These are phyloP conservation scores for Heritiera fomes DNA, from an alignment of 345 rosid species.

Conservation along the genomic window DNA sequence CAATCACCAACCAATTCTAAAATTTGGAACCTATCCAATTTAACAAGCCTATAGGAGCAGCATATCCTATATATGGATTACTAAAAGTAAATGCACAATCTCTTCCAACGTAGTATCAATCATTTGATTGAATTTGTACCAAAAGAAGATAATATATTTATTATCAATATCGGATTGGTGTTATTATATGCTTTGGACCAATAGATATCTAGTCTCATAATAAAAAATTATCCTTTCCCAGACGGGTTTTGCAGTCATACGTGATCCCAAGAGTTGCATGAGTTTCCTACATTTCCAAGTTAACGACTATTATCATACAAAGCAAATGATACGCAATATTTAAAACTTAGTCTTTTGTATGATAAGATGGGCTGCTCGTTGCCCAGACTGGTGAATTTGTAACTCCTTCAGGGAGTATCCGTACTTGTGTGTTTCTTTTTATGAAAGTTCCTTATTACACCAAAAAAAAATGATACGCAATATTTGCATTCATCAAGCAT, in stretches of 20 bases:
- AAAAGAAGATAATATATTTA: background rate
- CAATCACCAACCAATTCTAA: background rate
- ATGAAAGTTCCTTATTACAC: no score
- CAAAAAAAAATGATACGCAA: background rate
- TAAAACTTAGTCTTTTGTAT: no score
- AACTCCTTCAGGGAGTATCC: no score
- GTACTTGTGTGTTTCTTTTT: no score
- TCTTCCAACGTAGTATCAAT: background rate
- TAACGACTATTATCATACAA: background rate
- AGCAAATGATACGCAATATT: background rate
- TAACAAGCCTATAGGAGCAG: background rate
- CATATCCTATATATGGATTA: background rate
- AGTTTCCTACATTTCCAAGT: constrained; percentile 1
- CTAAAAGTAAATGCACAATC: background rate
- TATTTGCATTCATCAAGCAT: constrained; percentile 8
- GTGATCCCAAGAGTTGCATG: constrained; percentile 7
- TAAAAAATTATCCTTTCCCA: background rate
- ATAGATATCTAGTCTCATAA: background rate
- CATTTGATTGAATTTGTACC: background rate
- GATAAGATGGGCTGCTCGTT: no score
- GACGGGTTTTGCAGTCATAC: constrained; percentile 9
- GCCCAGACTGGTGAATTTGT: no score
- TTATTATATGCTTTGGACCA: background rate
- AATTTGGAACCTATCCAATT: background rate
- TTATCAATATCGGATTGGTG: background rate